A percentile compares a stretch with the other conserved stretches of the same genome.
phyloP scores from a whole-genome alignment of 495 filamentous ascomycete genomes.

The Penicillium malachiteum region DNA sequence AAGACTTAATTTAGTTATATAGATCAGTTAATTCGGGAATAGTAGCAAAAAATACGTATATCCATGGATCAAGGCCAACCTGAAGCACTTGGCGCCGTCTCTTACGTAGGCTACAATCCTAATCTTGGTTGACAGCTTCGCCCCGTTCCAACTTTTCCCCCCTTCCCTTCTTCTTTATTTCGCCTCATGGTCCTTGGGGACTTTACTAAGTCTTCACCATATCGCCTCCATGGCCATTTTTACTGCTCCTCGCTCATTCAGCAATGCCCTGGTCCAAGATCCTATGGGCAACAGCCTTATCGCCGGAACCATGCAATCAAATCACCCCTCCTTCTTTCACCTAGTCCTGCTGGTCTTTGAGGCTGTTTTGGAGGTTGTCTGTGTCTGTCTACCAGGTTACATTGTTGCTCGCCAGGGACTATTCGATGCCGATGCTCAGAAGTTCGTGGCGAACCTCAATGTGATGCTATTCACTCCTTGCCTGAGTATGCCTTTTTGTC shows the following conservation, averaged over 20 bases:
- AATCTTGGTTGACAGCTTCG: constrained; percentile 1
- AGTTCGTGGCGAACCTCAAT: constrained; percentile 93
- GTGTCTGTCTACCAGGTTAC: constrained; percentile 93
- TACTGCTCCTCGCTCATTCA: constrained; percentile 65
- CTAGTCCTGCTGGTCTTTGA: constrained; percentile 89
- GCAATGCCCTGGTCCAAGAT: constrained; percentile 39
- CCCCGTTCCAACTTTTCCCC: background rate
- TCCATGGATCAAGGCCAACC: no score
- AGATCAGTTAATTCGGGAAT: no score
- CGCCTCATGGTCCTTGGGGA: no score
- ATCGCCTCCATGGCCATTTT: constrained; percentile 48
- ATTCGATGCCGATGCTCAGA: constrained; percentile 92
- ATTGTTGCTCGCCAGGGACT: constrained; percentile 84
- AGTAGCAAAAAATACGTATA: no score
- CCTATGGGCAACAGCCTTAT: constrained; percentile 33
- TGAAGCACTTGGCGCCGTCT: no score
- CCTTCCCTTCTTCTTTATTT: background rate
- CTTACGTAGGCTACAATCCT: background rate
- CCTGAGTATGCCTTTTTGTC: constrained; percentile 63
- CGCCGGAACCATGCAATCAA: constrained; percentile 37
- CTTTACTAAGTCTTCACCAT: background rate
- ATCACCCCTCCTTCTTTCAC: constrained; percentile 68
- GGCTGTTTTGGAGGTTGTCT: constrained; percentile 93
- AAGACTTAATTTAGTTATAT: no score
- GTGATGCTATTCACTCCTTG: constrained; percentile 94